Percentiles rank a stretch among this genome's conserved stretches.
Conservation (phyloP, 192 early-diverging fungal species). For the Gonapodya sp. region DNA sequence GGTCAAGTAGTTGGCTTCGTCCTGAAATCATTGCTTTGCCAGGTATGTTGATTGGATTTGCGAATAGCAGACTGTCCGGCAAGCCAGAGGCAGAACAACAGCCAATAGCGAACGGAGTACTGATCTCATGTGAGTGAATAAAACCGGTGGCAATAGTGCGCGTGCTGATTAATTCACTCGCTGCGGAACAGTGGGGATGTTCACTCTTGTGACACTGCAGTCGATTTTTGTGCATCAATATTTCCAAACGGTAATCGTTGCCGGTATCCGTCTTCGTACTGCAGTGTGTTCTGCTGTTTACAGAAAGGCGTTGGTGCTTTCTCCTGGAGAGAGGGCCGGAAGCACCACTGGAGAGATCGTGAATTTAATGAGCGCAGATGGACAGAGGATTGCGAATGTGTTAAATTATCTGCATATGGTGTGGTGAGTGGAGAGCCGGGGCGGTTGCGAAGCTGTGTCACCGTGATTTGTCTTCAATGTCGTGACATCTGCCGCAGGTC, state of each 20-base stretch:
- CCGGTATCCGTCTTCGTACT: neutral
- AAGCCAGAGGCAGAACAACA: too few relatives aligned
- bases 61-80: too few relatives aligned
- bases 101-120: neutral
- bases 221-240: neutral
- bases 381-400: neutral
- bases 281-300: conserved; percentile 56
- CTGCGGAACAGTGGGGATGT: neutral
- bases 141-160: too few relatives aligned
- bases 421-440: conserved; percentile 29
- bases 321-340: neutral
- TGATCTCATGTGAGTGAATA: neutral
- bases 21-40: too few relatives aligned
- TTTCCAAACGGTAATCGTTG: conserved; percentile 29
- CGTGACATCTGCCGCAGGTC: conserved; percentile 23
- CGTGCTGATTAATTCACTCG: too few relatives aligned
- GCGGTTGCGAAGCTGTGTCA: too few relatives aligned
- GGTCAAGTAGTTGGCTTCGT: neutral
- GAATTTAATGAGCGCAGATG: neutral
- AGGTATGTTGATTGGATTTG: too few relatives aligned
- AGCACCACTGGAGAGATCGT: neutral
- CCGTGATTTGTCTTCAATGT: neutral
- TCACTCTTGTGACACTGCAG: neutral
- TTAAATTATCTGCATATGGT: conserved; percentile 61
- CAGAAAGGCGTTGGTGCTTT: conserved; percentile 55